These are phyloP conservation scores for Pigoraptor vietnamica DNA, from an alignment of 78 protist species.

Conservation along the genomic window DNA sequence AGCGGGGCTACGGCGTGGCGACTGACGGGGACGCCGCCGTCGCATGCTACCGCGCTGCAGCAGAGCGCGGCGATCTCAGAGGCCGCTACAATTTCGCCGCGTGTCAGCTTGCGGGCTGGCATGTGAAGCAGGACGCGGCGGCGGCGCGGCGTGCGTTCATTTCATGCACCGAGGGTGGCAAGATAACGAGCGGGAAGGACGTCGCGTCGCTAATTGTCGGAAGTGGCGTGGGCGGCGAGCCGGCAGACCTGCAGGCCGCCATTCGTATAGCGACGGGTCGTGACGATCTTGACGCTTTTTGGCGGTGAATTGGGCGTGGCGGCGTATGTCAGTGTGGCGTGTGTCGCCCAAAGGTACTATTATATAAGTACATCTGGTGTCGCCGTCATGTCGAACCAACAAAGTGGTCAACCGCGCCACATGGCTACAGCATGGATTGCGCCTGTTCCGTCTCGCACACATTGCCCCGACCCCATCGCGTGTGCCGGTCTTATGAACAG, in stretches of 20 bases:
- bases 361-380: too few species aligned
- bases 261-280: not conserved
- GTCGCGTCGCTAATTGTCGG: not conserved
- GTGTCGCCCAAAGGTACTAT: too few species aligned
- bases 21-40: not conserved
- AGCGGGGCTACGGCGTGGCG: not conserved
- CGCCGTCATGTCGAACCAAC: too few species aligned
- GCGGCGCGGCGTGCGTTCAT: not conserved
- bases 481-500: too few species aligned
- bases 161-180: not conserved
- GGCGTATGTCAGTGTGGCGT: too few species aligned
- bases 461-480: too few species aligned
- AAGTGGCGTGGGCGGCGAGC: not conserved
- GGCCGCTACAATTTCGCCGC: not conserved
- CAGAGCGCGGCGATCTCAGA: not conserved
- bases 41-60: not conserved
- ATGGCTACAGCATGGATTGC: too few species aligned
- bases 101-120: not conserved
- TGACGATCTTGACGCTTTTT: too few species aligned
- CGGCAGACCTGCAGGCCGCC: not conserved
- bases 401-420: too few species aligned
- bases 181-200: not conserved
- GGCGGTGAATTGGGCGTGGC: too few species aligned
- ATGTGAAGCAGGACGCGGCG: not conserved
- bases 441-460: too few species aligned